Evolutionary conservation across 2,329 filamentous ascomycete genomes (phyloP), one percentile per base, ranked within the genome.

Genomic region (Niveomyces coronatus): DNA sequence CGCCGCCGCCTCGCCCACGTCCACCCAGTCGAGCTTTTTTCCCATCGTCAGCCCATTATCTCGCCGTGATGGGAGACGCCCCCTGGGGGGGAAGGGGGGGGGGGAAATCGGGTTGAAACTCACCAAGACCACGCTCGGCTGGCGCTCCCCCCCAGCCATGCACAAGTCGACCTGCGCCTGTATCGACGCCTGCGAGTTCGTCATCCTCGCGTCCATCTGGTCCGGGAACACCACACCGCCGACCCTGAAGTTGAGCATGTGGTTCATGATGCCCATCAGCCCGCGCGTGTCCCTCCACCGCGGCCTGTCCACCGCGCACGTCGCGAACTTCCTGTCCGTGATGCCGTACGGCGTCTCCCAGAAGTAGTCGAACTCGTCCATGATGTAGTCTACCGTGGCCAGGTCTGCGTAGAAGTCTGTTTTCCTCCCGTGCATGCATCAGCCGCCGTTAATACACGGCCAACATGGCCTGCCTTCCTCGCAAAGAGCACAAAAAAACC

Each of bases 341-440:
- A 78, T 75, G 45, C 82, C 76, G 58, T 71, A 88, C 1, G 72
- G 67, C 31, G 82, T 89, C 55, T 89, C 84, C 63, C 82, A 87
- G 47, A 81, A 71, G 57, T 76, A 76, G 17, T 62, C 58, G 51
- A 78, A 83, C 52, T 82, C 70, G 52, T 73, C 64, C 39, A 82
- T 63, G 38, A 84, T 74, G 51, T 79, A 83, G 18, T 72, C 63
- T n/a, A 74, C 69, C 35, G 62, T 54, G 22, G 50, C 56, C 2
- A 60, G 62, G 44, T 76, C 63, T 41, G 64, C 54, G 35, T 68
- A 52, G 47, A 72, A 85, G 55, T 87, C 82, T 76, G 69, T n/a
- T 18, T 4, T 23, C 0, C 5, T 13, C n/a, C 9, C 27, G 17
- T 16, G 14, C 22, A 17, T 34, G 10, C 27, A n/a, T n/a, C n/a